A percentile compares a stretch with the other conserved stretches of the same genome.
These are phyloP conservation scores for Nigrospora sphaerica DNA, from an alignment of 2,329 filamentous ascomycete species.

Conservation along the genomic window DNA sequence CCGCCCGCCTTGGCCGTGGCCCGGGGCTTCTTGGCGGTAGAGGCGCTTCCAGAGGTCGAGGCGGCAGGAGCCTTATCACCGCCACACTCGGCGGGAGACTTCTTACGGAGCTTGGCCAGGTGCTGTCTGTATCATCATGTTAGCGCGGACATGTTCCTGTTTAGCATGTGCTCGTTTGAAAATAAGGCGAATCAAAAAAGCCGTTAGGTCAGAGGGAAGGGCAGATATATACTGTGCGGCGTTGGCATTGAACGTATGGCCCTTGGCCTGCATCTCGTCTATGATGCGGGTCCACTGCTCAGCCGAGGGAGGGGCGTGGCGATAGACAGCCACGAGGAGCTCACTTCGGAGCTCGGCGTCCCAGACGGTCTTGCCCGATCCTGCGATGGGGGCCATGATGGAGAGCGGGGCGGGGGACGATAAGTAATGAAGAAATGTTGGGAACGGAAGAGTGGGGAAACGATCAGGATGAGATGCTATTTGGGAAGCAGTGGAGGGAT, in stretches of 20 bases:
- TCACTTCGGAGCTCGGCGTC: conserved; percentile 27
- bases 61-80: not conserved
- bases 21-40: not conserved
- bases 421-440: not conserved
- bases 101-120: conserved; percentile 32
- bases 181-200: not conserved
- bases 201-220: not conserved
- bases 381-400: not conserved
- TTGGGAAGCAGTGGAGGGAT: not conserved
- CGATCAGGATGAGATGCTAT: not conserved
- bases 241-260: conserved; percentile 29
- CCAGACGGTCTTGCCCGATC: conserved; percentile 11
- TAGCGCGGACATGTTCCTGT: conserved; percentile 1
- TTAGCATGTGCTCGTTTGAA: conserved; percentile 2
- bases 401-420: too few species aligned
- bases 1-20: not conserved
- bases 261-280: conserved; percentile 21
- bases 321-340: conserved; percentile 28
- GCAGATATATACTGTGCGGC: conserved; percentile 30
- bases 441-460: not conserved
- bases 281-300: conserved; percentile 24
- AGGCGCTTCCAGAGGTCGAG: not conserved
- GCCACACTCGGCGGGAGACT: not conserved
- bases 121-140: conserved; percentile 29
- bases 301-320: conserved; percentile 26